A percentile compares a stretch with the other conserved stretches of the same genome.
These are phyloP conservation scores for Claviceps sp. DNA, from an alignment of 2,329 filamentous ascomycete species.

Conservation along the genomic window DNA sequence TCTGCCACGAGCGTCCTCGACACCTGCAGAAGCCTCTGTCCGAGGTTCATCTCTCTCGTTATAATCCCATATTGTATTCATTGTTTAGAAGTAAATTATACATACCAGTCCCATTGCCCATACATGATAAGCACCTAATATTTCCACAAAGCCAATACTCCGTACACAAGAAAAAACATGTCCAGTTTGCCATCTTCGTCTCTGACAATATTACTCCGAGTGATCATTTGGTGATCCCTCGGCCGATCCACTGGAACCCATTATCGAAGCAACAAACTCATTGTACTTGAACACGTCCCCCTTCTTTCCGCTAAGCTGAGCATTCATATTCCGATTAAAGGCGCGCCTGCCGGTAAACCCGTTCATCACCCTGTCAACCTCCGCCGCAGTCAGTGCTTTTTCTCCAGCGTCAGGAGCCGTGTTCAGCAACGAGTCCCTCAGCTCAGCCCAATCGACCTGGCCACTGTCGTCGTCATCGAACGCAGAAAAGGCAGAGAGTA, in stretches of 20 bases:
- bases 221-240: slow-evolving; percentile 15
- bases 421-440: slow-evolving; percentile 70
- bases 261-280: slow-evolving; percentile 69
- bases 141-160: neutral
- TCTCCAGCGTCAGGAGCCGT: slow-evolving; percentile 67
- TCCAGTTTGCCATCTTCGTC: neutral
- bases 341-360: slow-evolving; percentile 76
- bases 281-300: slow-evolving; percentile 89
- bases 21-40: neutral
- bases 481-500: slow-evolving; percentile 81
- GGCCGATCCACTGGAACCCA: slow-evolving; percentile 35
- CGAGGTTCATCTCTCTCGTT: neutral
- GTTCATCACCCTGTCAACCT: slow-evolving; percentile 77
- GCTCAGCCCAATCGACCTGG: slow-evolving; percentile 71
- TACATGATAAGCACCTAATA: neutral
- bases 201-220: slow-evolving; percentile 9
- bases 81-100: neutral
- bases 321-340: slow-evolving; percentile 52
- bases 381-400: slow-evolving; percentile 48
- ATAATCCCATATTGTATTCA: neutral
- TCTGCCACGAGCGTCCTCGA: too few relatives aligned
- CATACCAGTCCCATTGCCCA: neutral
- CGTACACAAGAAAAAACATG: neutral
- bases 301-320: slow-evolving; percentile 43
- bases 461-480: slow-evolving; percentile 95